Evolutionary conservation across 176 grass and related monocot species (phyloP), one percentile per base, ranked within the genome.

Genomic region (Cenchrus purpureus): DNA sequence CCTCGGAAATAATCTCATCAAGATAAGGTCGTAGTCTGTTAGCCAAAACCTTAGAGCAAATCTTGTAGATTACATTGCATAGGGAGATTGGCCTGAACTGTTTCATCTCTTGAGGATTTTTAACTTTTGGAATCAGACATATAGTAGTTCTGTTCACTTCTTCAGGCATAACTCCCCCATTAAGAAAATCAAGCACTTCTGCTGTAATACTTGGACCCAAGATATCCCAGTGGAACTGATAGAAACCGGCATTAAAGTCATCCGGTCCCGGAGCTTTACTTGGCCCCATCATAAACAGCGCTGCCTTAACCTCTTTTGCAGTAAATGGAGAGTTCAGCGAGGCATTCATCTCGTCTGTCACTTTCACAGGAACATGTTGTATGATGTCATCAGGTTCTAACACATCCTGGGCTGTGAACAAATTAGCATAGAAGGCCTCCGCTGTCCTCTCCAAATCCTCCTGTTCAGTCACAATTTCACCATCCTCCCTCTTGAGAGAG

Each of bases 361-460:
- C 34, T 10, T 43, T 68, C 5, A 1, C 0, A 1, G 66, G 66
- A 1, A 68, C 66, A 68, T 19, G 7, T 3, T 8, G 13, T 2
- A 25, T 6, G 4, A 67, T 7, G 2, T 0, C 4, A 2, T 37
- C 65, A 0, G 14, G 32, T 3, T 68, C 13, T 2, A 68, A 3
- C 0, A 3, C 37, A 7, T 42, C 34, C 4, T 68, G 66, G 0
- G 2, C 15, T 0, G 66, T 68, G 3, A 68, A 68, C 0, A 68
- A 6, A 0, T 68, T 0, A 1, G 6, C 0, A 3, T 68, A 68
- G 7, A 68, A 68, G 0, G 3, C 13, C 0, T 1, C 16, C 0
- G 66, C 66, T 2, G 9, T 15, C 1, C 3, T 2, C 2, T 68
- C 66, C 3, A 68, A 3, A 0, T 44, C 66, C 7, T 68, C 16